These are phyloP conservation scores for Irpex sp. DNA, from an alignment of 1,284 basidiomycete species.

Conservation along the genomic window DNA sequence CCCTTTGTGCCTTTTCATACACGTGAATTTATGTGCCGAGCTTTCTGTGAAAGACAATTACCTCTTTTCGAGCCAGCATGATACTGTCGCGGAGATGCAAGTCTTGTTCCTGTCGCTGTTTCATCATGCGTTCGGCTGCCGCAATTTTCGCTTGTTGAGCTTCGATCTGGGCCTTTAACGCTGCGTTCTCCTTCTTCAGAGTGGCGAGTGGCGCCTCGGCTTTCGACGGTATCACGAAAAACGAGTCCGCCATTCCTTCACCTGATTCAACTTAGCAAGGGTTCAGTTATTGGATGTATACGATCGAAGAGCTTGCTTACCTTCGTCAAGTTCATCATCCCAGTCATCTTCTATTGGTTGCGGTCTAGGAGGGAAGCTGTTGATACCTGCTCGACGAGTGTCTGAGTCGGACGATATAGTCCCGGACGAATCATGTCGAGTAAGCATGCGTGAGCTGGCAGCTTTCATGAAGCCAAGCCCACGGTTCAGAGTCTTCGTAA, in stretches of 20 bases:
- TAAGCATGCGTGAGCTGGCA: constrained; percentile 28
- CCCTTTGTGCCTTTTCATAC: constrained; percentile 61
- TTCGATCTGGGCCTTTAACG: constrained; percentile 58
- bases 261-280: constrained; percentile 17
- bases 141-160: constrained; percentile 53
- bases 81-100: constrained; percentile 75
- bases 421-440: constrained; percentile 26
- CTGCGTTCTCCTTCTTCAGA: constrained; percentile 62
- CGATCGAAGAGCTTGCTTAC: constrained; percentile 21
- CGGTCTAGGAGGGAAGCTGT: constrained; percentile 27
- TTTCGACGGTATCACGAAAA: constrained; percentile 66
- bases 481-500: constrained; percentile 32
- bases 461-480: constrained; percentile 28
- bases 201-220: constrained; percentile 44
- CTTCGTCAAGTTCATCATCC: constrained; percentile 41
- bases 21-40: not conserved
- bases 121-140: constrained; percentile 55
- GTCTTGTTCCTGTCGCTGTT: constrained; percentile 72
- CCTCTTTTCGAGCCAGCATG: constrained; percentile 74
- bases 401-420: constrained; percentile 21
- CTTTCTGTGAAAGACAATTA: constrained; percentile 21
- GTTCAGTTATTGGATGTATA: not conserved
- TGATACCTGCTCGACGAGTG: constrained; percentile 17
- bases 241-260: constrained; percentile 73
- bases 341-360: constrained; percentile 31